A percentile compares a stretch with the other conserved stretches of the same genome.
phyloP scores from a whole-genome alignment of 345 rosid genomes.

The Dovyalis caffra region DNA sequence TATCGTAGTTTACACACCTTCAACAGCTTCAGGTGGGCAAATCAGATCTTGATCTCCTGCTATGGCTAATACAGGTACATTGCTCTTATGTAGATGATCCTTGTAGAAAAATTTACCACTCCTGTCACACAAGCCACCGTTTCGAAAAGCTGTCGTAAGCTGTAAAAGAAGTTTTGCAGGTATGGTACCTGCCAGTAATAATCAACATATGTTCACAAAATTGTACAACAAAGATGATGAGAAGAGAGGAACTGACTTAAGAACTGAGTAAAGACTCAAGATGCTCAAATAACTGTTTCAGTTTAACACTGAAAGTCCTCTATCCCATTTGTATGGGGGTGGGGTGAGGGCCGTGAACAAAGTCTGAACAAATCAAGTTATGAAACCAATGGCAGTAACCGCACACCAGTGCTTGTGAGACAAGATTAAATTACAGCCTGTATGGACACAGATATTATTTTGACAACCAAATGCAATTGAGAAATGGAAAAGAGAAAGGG shows the following conservation, averaged over 20 bases:
- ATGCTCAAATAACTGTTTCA: background rate
- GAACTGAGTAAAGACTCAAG: conserved; percentile 1
- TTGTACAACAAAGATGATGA: background rate
- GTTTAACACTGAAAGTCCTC: background rate
- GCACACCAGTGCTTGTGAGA: background rate
- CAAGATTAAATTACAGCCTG: background rate
- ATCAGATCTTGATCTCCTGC: conserved; percentile 93
- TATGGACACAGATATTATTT: background rate
- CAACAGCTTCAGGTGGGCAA: conserved; percentile 92
- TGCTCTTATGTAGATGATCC: conserved; percentile 55
- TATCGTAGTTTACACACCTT: conserved; percentile 43
- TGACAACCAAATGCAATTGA: background rate
- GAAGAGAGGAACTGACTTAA: background rate
- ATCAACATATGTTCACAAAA: background rate
- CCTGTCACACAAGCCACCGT: conserved; percentile 78
- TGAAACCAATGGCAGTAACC: background rate
- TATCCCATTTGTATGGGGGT: background rate
- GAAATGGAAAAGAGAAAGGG: background rate
- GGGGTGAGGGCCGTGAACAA: background rate
- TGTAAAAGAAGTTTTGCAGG: conserved; percentile 88
- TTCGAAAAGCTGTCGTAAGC: conserved; percentile 86
- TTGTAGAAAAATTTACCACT: conserved; percentile 73
- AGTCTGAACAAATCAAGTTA: background rate
- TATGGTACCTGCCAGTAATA: conserved; percentile 64
- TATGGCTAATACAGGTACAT: conserved; percentile 75